Conservation (phyloP, 192 early-diverging fungal genomes). For the Podila verticillata region DNA sequence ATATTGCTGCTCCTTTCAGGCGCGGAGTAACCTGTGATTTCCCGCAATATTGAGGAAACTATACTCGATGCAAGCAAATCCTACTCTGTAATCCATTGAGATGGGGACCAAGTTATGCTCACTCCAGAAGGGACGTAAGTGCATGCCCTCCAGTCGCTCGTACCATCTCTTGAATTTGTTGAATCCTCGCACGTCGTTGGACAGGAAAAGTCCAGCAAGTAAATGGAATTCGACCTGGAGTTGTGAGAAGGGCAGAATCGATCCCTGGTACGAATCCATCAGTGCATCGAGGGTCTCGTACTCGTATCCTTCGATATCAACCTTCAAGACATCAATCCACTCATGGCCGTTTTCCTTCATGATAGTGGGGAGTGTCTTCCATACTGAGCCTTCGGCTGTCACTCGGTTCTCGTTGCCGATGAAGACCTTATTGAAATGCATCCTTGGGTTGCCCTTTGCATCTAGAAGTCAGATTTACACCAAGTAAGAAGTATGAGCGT, state of each 20-base stretch:
- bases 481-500: neutral
- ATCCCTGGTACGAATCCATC: neutral
- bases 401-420: slow-evolving; percentile 2
- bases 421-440: slow-evolving; percentile 12
- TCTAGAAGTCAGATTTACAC: neutral
- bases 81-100: neutral
- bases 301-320: slow-evolving; percentile 19
- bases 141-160: neutral
- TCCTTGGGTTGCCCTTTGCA: slow-evolving; percentile 1
- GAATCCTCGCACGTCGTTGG: neutral
- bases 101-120: slow-evolving; percentile 10
- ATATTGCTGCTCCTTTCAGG: too few species aligned
- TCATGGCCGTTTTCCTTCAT: slow-evolving; percentile 16
- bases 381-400: neutral
- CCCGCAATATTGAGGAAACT: slow-evolving; percentile 16
- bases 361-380: slow-evolving; percentile 1
- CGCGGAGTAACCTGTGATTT: neutral
- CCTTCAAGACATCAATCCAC: slow-evolving; percentile 18
- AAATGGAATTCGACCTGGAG: slow-evolving; percentile 13
- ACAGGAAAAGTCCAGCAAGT: neutral
- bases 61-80: neutral
- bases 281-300: slow-evolving; percentile 6
- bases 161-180: neutral
- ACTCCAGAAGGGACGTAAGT: slow-evolving; percentile 12
- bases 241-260: slow-evolving; percentile 4